Conservation (phyloP, 1,284 basidiomycete species). For the Cerrena zonata region DNA sequence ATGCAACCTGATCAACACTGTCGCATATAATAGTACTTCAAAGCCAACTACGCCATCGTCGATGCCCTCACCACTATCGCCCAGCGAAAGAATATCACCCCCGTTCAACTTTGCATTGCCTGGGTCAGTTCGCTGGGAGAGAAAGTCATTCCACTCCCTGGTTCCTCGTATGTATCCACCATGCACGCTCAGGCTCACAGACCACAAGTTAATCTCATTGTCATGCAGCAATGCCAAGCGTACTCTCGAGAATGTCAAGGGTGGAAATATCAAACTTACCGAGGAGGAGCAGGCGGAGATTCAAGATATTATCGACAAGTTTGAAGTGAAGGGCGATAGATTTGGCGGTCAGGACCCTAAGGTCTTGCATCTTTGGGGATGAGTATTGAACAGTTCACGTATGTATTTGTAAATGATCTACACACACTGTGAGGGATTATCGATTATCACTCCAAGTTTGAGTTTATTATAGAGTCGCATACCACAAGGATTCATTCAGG, state of each 20-base stretch:
- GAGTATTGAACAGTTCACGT: constrained; percentile 1
- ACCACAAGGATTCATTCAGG: too few relatives aligned
- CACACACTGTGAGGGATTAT: too few relatives aligned
- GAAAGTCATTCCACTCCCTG: constrained; percentile 51
- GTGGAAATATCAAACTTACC: constrained; percentile 38
- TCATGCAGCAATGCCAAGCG: constrained; percentile 29
- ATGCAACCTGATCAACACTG: too few relatives aligned
- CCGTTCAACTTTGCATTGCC: constrained; percentile 56
- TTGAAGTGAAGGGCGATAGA: constrained; percentile 27
- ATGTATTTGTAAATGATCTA: neutral
- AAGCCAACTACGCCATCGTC: constrained; percentile 53
- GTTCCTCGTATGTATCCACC: constrained; percentile 39
- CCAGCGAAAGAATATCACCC: constrained; percentile 42
- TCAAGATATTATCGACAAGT: constrained; percentile 20
- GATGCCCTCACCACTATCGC: constrained; percentile 42
- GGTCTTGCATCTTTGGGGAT: constrained; percentile 24
- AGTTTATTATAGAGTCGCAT: too few relatives aligned
- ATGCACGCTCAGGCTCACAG: neutral
- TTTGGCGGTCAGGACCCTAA: constrained; percentile 23
- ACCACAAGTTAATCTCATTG: neutral
- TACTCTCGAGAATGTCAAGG: constrained; percentile 40
- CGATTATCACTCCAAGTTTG: too few relatives aligned
- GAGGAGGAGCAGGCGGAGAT: constrained; percentile 36
- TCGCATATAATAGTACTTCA: constrained; percentile 37
- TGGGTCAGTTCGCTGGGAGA: constrained; percentile 48